Evolutionary conservation across 2,329 filamentous ascomycete species (phyloP).

Genomic region (Penicillium sp.): DNA sequence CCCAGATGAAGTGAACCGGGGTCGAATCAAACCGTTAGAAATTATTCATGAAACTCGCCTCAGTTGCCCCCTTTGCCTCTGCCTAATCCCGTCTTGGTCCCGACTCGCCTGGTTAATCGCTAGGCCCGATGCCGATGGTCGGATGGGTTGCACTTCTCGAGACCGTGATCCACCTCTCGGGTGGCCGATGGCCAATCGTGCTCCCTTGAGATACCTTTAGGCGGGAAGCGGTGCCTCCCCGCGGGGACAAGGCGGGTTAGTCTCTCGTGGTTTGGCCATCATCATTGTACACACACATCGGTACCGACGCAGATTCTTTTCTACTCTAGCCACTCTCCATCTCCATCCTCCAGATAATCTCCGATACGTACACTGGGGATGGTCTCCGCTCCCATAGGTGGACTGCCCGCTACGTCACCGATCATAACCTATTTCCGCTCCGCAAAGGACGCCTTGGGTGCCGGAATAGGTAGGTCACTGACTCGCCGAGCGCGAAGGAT

Average conservation of each 20-base stretch:
- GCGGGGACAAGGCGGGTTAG: conserved; percentile 1
- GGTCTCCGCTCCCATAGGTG: not conserved
- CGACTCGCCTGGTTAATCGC: not conserved
- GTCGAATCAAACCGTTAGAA: not conserved
- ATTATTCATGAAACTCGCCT: conserved; percentile 1
- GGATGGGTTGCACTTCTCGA: not conserved
- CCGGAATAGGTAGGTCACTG: conserved; percentile 4
- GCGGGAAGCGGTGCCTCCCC: not conserved
- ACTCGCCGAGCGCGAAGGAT: not conserved
- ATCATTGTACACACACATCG: not conserved
- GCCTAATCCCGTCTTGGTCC: not conserved
- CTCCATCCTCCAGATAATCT: conserved; percentile 1
- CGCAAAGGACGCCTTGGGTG: not conserved
- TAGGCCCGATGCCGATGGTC: not conserved
- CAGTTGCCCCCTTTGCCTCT: not conserved
- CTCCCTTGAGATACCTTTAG: not conserved
- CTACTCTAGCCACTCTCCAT: not conserved
- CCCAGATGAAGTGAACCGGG: not conserved
- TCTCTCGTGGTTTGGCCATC: not conserved
- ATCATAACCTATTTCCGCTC: not conserved
- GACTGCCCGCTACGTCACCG: not conserved
- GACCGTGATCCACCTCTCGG: not conserved
- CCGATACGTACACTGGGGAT: conserved; percentile 5
- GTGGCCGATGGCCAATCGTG: conserved; percentile 1
- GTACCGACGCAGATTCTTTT: conserved; percentile 1